phyloP scores from a whole-genome alignment of 2,329 filamentous ascomycete species.

The Curvularia sp. region DNA sequence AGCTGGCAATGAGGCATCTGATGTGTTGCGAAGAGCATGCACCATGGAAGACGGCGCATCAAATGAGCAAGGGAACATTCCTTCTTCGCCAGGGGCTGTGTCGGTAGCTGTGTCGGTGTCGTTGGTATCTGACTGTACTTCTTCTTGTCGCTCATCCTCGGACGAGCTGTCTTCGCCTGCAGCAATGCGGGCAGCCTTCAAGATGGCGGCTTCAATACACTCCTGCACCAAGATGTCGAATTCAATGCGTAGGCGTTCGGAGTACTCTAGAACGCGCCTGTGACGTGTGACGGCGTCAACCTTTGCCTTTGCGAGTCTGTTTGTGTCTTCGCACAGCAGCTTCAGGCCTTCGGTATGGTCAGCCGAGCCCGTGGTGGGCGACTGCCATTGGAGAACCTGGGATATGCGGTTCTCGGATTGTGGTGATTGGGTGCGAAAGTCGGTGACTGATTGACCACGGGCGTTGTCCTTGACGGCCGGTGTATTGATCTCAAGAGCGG shows the following conservation, averaged over 20 bases:
- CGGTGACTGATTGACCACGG: constrained; percentile 69
- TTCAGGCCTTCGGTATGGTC: constrained; percentile 93
- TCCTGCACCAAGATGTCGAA: constrained; percentile 93
- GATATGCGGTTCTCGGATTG: constrained; percentile 94
- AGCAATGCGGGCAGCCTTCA: constrained; percentile 86
- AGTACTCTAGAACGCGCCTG: constrained; percentile 91
- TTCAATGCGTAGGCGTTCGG: constrained; percentile 92
- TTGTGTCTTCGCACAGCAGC: constrained; percentile 87
- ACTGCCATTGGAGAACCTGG: constrained; percentile 96
- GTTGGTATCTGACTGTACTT: constrained; percentile 55
- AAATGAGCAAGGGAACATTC: constrained; percentile 66
- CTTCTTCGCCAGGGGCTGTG: constrained; percentile 56
- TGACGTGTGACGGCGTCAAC: constrained; percentile 93
- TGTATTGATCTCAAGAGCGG: constrained; percentile 90
- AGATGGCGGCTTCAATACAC: constrained; percentile 90
- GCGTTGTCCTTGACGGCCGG: constrained; percentile 85
- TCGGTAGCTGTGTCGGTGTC: constrained; percentile 45
- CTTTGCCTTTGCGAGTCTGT: constrained; percentile 82
- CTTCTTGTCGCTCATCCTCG: constrained; percentile 55
- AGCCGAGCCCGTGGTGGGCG: constrained; percentile 85
- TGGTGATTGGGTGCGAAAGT: constrained; percentile 91
- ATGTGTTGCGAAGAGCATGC: constrained; percentile 62
- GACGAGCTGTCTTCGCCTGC: constrained; percentile 86
- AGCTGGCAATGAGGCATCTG: constrained; percentile 57
- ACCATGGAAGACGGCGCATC: constrained; percentile 65